Conservation (phyloP, 23 red algal genomes). For the Gracilaria domingensis region DNA sequence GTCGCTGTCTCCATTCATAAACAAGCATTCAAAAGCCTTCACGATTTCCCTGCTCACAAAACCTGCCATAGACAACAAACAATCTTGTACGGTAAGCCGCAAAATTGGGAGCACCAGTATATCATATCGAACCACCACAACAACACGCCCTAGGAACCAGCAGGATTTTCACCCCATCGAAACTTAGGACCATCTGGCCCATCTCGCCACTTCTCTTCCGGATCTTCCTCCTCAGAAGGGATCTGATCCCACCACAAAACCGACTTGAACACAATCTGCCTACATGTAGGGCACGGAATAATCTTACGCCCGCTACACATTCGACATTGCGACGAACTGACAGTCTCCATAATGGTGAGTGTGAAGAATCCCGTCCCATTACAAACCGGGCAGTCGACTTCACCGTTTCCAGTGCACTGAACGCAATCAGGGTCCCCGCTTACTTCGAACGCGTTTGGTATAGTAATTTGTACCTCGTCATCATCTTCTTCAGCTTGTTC, state of each 20-base stretch:
- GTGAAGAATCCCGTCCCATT: constrained; percentile 46
- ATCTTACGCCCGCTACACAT: constrained; percentile 62
- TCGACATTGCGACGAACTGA: constrained; percentile 64
- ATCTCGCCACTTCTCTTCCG: constrained; percentile 71
- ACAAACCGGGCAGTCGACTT: constrained; percentile 67
- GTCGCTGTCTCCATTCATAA: neutral
- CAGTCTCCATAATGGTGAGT: constrained; percentile 70
- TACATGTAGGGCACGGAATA: constrained; percentile 80
- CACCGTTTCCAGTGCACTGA: constrained; percentile 67
- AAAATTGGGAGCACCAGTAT: neutral
- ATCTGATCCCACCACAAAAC: constrained; percentile 82
- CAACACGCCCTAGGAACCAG: neutral
- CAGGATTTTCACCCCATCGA: constrained; percentile 49
- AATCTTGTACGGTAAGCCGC: neutral
- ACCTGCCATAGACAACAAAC: neutral
- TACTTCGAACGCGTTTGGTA: constrained; percentile 31
- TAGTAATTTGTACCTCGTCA: neutral
- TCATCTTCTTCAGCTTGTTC: neutral
- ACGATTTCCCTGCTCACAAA: neutral
- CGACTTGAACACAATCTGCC: constrained; percentile 69
- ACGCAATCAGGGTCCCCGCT: constrained; percentile 51
- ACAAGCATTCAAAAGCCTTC: neutral
- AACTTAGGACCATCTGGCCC: constrained; percentile 46
- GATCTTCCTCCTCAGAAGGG: constrained; percentile 53
- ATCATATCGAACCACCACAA: neutral